These are phyloP conservation scores for Fraxinus dipetala DNA, from an alignment of 305 asterid genomes.

Conservation along the genomic window DNA sequence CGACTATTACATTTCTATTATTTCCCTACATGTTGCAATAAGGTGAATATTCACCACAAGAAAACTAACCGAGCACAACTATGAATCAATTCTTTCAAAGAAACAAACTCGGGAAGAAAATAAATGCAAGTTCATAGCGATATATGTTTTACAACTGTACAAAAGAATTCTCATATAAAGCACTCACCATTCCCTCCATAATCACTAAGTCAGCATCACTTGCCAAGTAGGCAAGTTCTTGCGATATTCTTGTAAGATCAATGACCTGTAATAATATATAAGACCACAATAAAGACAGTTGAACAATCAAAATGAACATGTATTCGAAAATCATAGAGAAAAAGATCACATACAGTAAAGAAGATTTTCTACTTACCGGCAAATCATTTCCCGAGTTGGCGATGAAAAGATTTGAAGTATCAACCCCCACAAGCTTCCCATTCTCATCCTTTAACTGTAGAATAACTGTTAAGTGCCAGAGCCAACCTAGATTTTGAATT, in stretches of 20 bases:
- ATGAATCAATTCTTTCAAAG: background rate
- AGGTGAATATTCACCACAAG: background rate
- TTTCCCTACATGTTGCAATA: background rate
- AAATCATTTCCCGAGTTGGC: slow-evolving; percentile 91
- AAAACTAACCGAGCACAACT: background rate
- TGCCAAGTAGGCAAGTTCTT: slow-evolving; percentile 85
- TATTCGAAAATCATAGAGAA: background rate
- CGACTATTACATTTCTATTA: background rate
- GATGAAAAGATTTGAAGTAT: slow-evolving; percentile 72
- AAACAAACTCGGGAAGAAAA: background rate
- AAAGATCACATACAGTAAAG: slow-evolving; percentile 6
- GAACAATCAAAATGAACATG: slow-evolving; percentile 14
- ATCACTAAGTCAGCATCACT: slow-evolving; percentile 85
- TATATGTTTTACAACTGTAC: background rate
- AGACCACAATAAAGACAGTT: slow-evolving; percentile 12
- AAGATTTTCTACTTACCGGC: slow-evolving; percentile 52
- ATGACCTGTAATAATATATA: slow-evolving; percentile 52
- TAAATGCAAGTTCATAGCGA: background rate
- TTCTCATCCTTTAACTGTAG: slow-evolving; percentile 79
- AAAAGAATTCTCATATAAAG: background rate
- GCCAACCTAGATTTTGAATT: slow-evolving; percentile 16
- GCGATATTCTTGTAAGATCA: slow-evolving; percentile 84
- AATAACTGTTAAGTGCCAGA: slow-evolving; percentile 16
- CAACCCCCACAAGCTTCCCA: slow-evolving; percentile 82
- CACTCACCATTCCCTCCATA: slow-evolving; percentile 95